phyloP scores from a whole-genome alignment of 371 early-diverging fungal genomes.

The Mortierella sp. region DNA sequence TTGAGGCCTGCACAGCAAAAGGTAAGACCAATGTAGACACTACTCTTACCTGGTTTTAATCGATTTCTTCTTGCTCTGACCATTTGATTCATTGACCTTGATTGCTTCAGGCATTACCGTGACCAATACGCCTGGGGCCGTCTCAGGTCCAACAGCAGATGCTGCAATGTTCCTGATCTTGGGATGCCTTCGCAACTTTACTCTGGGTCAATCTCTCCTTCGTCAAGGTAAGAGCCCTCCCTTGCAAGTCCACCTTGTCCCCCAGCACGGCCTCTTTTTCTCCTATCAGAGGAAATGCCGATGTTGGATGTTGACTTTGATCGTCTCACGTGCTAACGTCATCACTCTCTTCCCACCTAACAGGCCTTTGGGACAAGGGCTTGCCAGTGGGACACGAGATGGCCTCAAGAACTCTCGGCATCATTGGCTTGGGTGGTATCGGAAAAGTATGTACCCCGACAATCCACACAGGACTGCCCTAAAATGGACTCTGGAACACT shows the following conservation, averaged over 20 bases:
- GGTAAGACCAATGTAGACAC: conserved; percentile 8
- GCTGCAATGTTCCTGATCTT: conserved; percentile 63
- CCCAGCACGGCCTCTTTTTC: not conserved
- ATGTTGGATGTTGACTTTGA: not conserved
- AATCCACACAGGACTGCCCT: not conserved
- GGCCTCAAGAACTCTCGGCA: conserved; percentile 62
- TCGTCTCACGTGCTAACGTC: not conserved
- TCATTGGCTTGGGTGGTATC: conserved; percentile 70
- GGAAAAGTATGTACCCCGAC: conserved; percentile 48
- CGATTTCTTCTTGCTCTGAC: not conserved
- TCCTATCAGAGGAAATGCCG: not conserved
- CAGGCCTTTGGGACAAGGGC: conserved; percentile 53
- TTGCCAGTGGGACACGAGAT: conserved; percentile 59
- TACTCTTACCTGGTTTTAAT: too few relatives aligned
- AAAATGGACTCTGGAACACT: not conserved
- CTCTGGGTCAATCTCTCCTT: conserved; percentile 54
- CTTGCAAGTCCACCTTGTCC: not conserved
- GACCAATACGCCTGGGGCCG: conserved; percentile 48
- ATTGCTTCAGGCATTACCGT: conserved; percentile 26
- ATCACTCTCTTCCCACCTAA: not conserved
- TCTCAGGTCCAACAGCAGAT: conserved; percentile 60
- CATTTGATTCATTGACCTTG: not conserved
- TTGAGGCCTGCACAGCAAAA: conserved; percentile 44
- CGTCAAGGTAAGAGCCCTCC: conserved; percentile 55
- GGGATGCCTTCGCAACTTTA: conserved; percentile 58